phyloP scores from a whole-genome alignment of 192 early-diverging fungal species.

The Rhizoclosmatium sp. region DNA sequence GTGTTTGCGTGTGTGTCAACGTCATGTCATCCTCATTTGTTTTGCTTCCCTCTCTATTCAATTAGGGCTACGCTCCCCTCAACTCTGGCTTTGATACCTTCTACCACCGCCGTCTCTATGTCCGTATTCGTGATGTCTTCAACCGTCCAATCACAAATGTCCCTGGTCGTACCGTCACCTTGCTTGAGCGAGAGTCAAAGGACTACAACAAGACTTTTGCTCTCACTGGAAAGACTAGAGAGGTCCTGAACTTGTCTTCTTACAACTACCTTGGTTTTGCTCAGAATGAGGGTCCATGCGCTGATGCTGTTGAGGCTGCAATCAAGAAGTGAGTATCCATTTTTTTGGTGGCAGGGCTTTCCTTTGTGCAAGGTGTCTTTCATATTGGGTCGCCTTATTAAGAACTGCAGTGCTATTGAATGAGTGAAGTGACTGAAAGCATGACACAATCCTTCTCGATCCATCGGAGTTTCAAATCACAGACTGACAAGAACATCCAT shows the following conservation, averaged over 20 bases:
- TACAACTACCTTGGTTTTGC: conserved; percentile 99
- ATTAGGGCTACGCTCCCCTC: conserved; percentile 88
- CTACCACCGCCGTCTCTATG: conserved; percentile 89
- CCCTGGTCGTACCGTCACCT: conserved; percentile 83
- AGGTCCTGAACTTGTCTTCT: conserved; percentile 91
- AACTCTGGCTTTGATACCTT: conserved; percentile 97
- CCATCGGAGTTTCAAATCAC: not conserved
- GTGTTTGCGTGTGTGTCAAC: not conserved
- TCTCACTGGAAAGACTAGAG: conserved; percentile 80
- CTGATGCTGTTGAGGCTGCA: conserved; percentile 86
- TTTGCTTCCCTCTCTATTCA: not conserved
- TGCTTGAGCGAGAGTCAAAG: conserved; percentile 84
- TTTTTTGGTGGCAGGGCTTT: not conserved
- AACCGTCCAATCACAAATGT: conserved; percentile 94
- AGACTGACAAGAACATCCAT: not conserved
- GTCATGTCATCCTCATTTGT: not conserved
- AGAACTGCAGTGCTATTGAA: not conserved
- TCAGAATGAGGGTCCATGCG: conserved; percentile 90
- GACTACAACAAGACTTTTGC: conserved; percentile 88
- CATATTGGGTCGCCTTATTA: not conserved
- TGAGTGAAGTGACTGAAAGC: not conserved
- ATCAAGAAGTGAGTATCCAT: conserved; percentile 58
- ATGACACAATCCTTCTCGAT: not conserved
- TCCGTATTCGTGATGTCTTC: conserved; percentile 90
- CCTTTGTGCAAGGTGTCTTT: not conserved